Evolutionary conservation across 2,329 filamentous ascomycete genomes (phyloP), one percentile per base, ranked within the genome.

Genomic region (Colletotrichum chrysophilum): DNA sequence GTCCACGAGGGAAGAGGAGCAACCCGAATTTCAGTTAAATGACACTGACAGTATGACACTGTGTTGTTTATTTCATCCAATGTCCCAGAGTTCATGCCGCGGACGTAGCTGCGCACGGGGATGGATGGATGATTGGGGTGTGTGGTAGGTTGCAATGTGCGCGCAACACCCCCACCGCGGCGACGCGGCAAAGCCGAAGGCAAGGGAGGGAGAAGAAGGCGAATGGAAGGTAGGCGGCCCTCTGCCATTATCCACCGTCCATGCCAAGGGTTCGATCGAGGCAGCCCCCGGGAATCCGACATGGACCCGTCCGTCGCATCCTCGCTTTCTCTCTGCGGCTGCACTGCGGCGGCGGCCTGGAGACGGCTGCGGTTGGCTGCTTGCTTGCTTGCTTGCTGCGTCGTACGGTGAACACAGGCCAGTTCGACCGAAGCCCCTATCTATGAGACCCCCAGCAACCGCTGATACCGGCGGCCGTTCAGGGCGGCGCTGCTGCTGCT

Each of bases 151-250:
- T 38, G 52, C 66, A 68, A 32, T 52, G n/a, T 21, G 43, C n/a
- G 43, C n/a, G 34, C 61, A 18, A 14, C 52, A 18, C 36, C 58
- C 77, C 84, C 78, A 74, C 81, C 73, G 80, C 82, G 80, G 52
- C 83, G 77, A 24, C 80, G 84, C 78, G 80, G 86, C 76, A 70
- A 66, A 66, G 55, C 61, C 65, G 76, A 71, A 61, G 69, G 61
- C 21, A 69, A 80, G 76, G 28, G 21, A 48, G 24, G 30, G 30
- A 38, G 32, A 38, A 38, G 38, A 34, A 48, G 30, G 38, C 16
- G 62, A 56, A 65, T 65, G 62, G 34, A n/a, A 65, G 32, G 13
- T 14, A 65, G 16, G 12, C 32, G 16, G 30, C 9, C 38, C 38
- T 43, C 38, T 43, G 8, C 0, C 38, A 1, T 43, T 43, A 43